Base-by-base conservation (phyloP, 1,139 yeast species). In the Suhomyces taliae region DNA sequence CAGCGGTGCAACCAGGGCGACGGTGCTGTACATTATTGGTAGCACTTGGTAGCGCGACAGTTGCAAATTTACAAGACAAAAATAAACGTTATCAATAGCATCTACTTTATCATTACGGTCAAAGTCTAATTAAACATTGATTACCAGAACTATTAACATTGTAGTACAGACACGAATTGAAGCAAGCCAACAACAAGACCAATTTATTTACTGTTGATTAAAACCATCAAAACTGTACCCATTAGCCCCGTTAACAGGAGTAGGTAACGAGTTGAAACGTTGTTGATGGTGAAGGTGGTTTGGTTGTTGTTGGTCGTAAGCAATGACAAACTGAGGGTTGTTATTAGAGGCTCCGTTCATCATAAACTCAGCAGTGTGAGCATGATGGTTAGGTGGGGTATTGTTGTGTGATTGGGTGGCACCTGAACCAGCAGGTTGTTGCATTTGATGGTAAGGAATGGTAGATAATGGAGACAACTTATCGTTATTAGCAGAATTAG, bases 201-300 rank as follows among this genome's bases (percentile, higher is more conserved):
- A 39, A 31, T 41, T 29, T 29, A 29, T 29, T 29, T 46, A 48
- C 41, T 41, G 51, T 36, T 46, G 52, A 34, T 36, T 37, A 40
- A 50, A 53, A 8, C 47, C 50, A 27, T 53, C 56, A 45, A 56
- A 57, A 27, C 59, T 57, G 45, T 56, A 57, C 36, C 51, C 52
- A 27, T 56, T 46, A 27, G 43, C 47, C 34, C 53, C 53, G 41
- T 53, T 52, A 19, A 60, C 58, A 6, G 69, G 67, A 8, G 61
- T 64, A 9, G 71, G 71, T 47, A 66, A 64, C 34, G 66, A 59
- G 48, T 62, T 63, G 47, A 59, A 67, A 40, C 70, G 57, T 43
- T 61, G 66, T 40, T 62, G 67, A 34, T 46, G 51, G 27, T 45
- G 52, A 27, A 38, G 40, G 26, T 41, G 41, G 19, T 37, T 36